Base-by-base conservation (phyloP, 2,329 filamentous ascomycete genomes). In the Emergomyces africanus region DNA sequence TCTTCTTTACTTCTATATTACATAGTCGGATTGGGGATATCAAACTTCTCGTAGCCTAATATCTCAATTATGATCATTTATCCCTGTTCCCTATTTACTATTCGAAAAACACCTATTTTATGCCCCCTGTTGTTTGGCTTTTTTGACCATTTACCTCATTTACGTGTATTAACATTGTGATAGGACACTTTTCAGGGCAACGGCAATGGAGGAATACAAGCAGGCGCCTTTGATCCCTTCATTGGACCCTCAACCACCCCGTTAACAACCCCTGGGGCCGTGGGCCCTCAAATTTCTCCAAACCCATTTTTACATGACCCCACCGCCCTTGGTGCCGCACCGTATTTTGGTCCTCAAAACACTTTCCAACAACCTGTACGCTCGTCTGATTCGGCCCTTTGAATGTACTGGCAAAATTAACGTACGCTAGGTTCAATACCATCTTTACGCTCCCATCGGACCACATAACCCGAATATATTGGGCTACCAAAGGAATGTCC, bases 381-480 rank as follows among this genome's bases (percentile, higher is more conserved):
- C 68, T 12, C 1, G 10, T 59, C 59, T 44, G 8, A 44, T 58
- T 42, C 4, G 15, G 44, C 20, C n/a, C 33, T 5, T 57, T 39
- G 30, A 18, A 37, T 54, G 60, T 68, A 69, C 57, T 70, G 59
- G 23, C 53, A 8, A n/a, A 39, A 12, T 39, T 54, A 39, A 54
- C 30, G 3, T 23, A 15, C 10, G 2, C 18, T 61, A 87, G 84
- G 81, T 90, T 5, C 88, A 92, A 77, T 95, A 96, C 71, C 94
- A 99, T 71, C 81, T 96, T 14, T 99, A 99, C 72, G 89, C 90
- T 37, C 90, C 91, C 0, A 82, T 91, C 59, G 90, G 89, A 5
- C 85, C 89, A n/a, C 83, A 90, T 69, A 83, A 85, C 61, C 88
- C 92, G 62, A 90, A 90, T 63, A 79, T 96, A 35, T 79, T 88